Evolutionary conservation across 148 eudicot genomes (phyloP).

Genomic region (Camellia granthamiana): DNA sequence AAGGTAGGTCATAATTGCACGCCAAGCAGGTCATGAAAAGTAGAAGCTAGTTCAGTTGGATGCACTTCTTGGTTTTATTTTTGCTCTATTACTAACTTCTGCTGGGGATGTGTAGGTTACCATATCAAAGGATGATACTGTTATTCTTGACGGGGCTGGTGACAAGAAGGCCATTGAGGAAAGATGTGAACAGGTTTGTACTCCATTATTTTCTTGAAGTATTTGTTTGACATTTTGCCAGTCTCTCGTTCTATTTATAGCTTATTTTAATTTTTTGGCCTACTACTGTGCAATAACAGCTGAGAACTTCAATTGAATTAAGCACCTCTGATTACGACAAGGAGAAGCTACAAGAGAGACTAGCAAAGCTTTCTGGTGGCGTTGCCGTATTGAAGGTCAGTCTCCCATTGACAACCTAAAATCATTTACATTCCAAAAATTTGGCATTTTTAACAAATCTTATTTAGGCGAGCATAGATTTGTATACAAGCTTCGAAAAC

Average conservation of each 20-base stretch:
- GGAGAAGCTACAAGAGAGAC: constrained; percentile 87
- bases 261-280: constrained; percentile 5
- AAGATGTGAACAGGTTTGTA: constrained; percentile 76
- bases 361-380: constrained; percentile 94
- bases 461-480: neutral
- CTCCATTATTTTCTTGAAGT: neutral
- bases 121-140: constrained; percentile 84
- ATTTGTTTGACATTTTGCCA: neutral
- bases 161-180: constrained; percentile 79
- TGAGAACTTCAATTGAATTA: constrained; percentile 60
- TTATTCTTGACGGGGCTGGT: constrained; percentile 88
- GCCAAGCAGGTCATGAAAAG: neutral
- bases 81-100: neutral
- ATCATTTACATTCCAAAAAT: neutral
- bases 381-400: constrained; percentile 89
- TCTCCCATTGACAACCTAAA: neutral
- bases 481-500: neutral
- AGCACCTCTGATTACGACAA: constrained; percentile 92
- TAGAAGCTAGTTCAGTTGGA: neutral
- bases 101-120: constrained; percentile 46
- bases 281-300: constrained; percentile 34
- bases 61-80: neutral
- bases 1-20: constrained; percentile 36
- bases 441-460: neutral
- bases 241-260: neutral